A percentile compares a stretch with the other conserved stretches of the same genome.
These are phyloP conservation scores for Zygoascus sp. DNA, from an alignment of 1,139 yeast genomes.

Conservation along the genomic window DNA sequence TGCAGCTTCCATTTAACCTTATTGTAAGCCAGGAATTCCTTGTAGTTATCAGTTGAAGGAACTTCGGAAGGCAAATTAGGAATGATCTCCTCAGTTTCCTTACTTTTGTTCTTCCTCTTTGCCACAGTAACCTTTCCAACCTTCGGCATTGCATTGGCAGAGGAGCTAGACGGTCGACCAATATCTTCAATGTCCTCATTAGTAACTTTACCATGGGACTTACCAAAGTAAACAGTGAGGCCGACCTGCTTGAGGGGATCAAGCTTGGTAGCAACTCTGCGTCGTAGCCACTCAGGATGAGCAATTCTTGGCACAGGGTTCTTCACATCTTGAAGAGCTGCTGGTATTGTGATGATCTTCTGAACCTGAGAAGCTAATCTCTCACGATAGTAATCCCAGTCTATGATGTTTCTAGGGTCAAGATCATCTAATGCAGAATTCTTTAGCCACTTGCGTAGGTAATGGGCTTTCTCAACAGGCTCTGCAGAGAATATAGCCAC, in stretches of 20 bases:
- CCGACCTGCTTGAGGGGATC: conserved; percentile 72
- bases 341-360: conserved; percentile 94
- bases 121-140: conserved; percentile 23
- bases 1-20: conserved; percentile 84
- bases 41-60: conserved; percentile 75
- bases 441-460: conserved; percentile 78
- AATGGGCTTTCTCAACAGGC: conserved; percentile 51
- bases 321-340: conserved; percentile 82
- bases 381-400: conserved; percentile 91
- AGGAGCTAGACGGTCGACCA: conserved; percentile 31
- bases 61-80: conserved; percentile 25
- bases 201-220: conserved; percentile 27
- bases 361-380: conserved; percentile 90
- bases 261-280: conserved; percentile 52
- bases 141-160: conserved; percentile 18
- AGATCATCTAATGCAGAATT: conserved; percentile 75
- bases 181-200: conserved; percentile 71
- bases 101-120: conserved; percentile 21
- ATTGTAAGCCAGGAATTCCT: conserved; percentile 69
- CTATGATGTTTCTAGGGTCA: conserved; percentile 85
- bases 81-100: conserved; percentile 22
- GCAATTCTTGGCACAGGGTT: conserved; percentile 94
- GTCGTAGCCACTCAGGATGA: conserved; percentile 92
- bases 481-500: conserved; percentile 94
- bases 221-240: conserved; percentile 53